Evolutionary conservation across 2,329 filamentous ascomycete genomes (phyloP).

Genomic region (Pseudogymnoascus sp.): DNA sequence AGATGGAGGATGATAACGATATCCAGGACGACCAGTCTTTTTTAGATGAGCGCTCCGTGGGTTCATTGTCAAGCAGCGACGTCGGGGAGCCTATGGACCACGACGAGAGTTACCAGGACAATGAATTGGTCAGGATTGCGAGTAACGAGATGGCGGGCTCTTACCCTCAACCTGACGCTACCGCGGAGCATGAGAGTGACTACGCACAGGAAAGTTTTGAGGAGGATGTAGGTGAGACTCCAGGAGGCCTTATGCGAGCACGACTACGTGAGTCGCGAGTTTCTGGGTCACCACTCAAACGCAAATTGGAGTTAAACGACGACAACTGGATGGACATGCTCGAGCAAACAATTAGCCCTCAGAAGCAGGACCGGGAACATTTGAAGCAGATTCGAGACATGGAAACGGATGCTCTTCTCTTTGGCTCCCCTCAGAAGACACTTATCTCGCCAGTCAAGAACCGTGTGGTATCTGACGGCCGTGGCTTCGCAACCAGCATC

Average conservation of each 20-base stretch:
- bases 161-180: conserved; percentile 64
- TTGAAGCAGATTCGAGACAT: conserved; percentile 52
- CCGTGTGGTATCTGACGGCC: conserved; percentile 33
- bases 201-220: conserved; percentile 33
- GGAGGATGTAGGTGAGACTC: conserved; percentile 39
- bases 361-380: conserved; percentile 81
- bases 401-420: conserved; percentile 19
- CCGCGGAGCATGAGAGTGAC: conserved; percentile 63
- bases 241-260: conserved; percentile 56
- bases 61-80: conserved; percentile 57
- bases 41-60: conserved; percentile 88
- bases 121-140: conserved; percentile 69
- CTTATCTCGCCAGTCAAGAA: conserved; percentile 15
- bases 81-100: conserved; percentile 51
- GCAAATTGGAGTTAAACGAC: conserved; percentile 50
- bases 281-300: conserved; percentile 49
- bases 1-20: conserved; percentile 37
- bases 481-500: conserved; percentile 78
- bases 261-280: conserved; percentile 57
- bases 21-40: conserved; percentile 59
- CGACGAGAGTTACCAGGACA: conserved; percentile 60
- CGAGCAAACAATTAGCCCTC: conserved; percentile 86
- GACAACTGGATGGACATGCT: conserved; percentile 93
- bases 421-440: conserved; percentile 33
- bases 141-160: conserved; percentile 72